Conservation (phyloP, 2,329 filamentous ascomycete species). For the Coniochaeta hoffmannii region DNA sequence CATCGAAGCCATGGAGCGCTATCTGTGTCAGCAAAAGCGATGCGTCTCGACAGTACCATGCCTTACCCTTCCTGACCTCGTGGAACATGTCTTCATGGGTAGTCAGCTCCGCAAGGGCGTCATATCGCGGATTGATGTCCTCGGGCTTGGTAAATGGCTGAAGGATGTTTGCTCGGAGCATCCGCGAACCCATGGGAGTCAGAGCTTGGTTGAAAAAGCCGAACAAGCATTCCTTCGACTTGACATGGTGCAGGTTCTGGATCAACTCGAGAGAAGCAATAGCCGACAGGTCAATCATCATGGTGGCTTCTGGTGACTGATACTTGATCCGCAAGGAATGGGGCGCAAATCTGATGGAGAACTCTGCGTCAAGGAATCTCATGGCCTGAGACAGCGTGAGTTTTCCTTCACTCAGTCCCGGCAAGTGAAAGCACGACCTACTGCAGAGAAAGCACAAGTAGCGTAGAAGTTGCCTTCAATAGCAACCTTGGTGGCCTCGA, state of each 20-base stretch:
- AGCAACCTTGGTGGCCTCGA: conserved; percentile 73
- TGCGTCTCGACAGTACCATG: neutral
- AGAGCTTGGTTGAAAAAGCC: conserved; percentile 77
- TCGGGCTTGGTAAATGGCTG: conserved; percentile 72
- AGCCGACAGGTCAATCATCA: conserved; percentile 91
- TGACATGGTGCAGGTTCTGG: conserved; percentile 71
- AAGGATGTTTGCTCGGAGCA: conserved; percentile 78
- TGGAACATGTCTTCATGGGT: conserved; percentile 81
- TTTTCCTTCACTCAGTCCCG: conserved; percentile 10
- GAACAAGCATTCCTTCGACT: conserved; percentile 76
- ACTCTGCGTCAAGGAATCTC: conserved; percentile 68
- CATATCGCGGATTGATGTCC: conserved; percentile 61
- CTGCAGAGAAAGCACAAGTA: conserved; percentile 77
- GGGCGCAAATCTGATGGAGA: conserved; percentile 61
- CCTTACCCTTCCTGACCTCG: conserved; percentile 59
- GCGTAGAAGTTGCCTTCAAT: conserved; percentile 81
- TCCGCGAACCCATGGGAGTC: conserved; percentile 81
- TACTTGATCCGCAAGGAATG: conserved; percentile 83
- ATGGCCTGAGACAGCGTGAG: conserved; percentile 48
- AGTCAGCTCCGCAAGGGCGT: conserved; percentile 76
- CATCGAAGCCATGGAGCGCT: conserved; percentile 68
- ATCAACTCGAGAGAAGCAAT: conserved; percentile 84
- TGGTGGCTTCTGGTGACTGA: conserved; percentile 80
- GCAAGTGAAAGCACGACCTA: conserved; percentile 32
- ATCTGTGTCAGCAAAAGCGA: conserved; percentile 9